Conservation (phyloP, 148 eudicot species). For the Suaeda aralocaspica region DNA sequence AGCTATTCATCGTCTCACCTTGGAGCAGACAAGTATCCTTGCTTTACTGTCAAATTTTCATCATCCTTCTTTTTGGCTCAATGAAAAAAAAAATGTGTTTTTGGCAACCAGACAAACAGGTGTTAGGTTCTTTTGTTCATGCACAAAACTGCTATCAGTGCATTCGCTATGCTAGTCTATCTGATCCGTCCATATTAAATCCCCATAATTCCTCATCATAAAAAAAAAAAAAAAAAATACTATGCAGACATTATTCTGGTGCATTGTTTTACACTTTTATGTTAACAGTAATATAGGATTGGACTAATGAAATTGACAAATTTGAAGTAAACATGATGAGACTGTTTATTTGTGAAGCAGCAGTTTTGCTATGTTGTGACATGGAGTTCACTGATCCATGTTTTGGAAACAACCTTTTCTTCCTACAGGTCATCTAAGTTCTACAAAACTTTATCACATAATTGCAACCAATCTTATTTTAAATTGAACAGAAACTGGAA, state of each 20-base stretch:
- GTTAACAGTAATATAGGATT: background rate
- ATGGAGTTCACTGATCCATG: background rate
- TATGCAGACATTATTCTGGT: too few relatives aligned
- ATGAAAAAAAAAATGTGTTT: background rate
- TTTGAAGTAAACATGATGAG: background rate
- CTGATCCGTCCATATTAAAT: background rate
- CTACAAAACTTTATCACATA: background rate
- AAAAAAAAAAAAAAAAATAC: too few relatives aligned
- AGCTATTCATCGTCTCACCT: conserved; percentile 58
- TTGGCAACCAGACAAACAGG: background rate
- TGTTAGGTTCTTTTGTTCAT: background rate
- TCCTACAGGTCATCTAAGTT: background rate
- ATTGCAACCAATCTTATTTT: background rate
- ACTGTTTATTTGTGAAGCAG: background rate
- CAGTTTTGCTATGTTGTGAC: background rate
- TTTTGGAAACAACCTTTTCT: background rate
- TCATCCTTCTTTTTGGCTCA: background rate
- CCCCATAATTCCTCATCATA: background rate
- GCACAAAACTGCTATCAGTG: background rate
- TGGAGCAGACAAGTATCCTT: conserved; percentile 96
- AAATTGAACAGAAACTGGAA: background rate
- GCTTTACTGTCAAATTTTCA: background rate
- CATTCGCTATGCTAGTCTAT: background rate
- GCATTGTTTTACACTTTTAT: too few relatives aligned
- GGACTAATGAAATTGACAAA: too few relatives aligned